These are phyloP conservation scores for Citrus inodora DNA, from an alignment of 345 rosid genomes.

Conservation along the genomic window DNA sequence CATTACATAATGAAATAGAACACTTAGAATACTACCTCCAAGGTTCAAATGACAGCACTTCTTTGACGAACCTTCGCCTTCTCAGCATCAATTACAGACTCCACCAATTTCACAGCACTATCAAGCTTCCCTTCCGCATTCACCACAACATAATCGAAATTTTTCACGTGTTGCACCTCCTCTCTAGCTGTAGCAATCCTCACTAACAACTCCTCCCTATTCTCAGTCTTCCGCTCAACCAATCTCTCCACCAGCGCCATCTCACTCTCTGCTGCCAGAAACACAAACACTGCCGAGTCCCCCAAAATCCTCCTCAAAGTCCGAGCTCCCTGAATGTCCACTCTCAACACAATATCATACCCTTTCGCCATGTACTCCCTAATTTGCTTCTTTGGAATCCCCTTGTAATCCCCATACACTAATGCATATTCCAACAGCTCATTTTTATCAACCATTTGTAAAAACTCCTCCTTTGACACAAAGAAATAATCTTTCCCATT, in stretches of 20 bases:
- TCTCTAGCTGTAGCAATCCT: constrained; percentile 82
- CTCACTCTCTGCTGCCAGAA: constrained; percentile 82
- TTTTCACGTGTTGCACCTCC: constrained; percentile 62
- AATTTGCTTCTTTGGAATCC: constrained; percentile 80
- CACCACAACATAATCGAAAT: constrained; percentile 79
- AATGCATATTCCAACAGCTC: constrained; percentile 85
- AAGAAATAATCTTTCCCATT: constrained; percentile 83
- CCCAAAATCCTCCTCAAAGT: constrained; percentile 70
- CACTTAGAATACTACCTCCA: not conserved
- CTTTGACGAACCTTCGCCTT: constrained; percentile 78
- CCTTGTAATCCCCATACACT: constrained; percentile 91
- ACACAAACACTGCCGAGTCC: constrained; percentile 73
- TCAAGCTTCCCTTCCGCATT: constrained; percentile 82
- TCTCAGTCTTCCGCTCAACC: constrained; percentile 82
- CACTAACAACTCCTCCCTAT: constrained; percentile 66
- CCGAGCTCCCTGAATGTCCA: constrained; percentile 86
- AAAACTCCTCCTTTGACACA: constrained; percentile 62
- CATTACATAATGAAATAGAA: not conserved
- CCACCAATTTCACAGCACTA: constrained; percentile 58
- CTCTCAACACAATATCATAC: constrained; percentile 72
- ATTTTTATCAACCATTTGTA: constrained; percentile 62
- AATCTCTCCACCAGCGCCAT: constrained; percentile 75
- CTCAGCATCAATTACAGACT: constrained; percentile 87
- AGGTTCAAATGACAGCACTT: constrained; percentile 49
- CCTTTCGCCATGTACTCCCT: constrained; percentile 75